These are phyloP conservation scores for Trametes versicolor DNA, from an alignment of 1,284 basidiomycete genomes.

Conservation along the genomic window DNA sequence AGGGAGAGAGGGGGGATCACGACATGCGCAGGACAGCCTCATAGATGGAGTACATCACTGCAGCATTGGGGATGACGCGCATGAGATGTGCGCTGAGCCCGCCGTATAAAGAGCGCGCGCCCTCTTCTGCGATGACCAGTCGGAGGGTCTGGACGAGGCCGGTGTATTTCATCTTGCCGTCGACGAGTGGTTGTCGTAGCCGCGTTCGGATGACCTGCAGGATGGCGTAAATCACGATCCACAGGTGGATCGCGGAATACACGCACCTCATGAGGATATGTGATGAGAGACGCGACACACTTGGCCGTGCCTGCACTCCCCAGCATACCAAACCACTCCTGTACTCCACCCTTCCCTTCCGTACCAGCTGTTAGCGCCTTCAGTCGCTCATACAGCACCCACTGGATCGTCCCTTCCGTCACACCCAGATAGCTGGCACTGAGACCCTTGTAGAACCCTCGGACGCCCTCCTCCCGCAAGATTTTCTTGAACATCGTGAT, in stretches of 20 bases:
- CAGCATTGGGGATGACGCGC: slow-evolving; percentile 97
- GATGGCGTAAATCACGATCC: background rate
- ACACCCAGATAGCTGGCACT: slow-evolving; percentile 97
- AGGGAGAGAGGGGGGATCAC: slow-evolving; percentile 12
- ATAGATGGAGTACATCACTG: slow-evolving; percentile 94
- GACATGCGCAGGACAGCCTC: slow-evolving; percentile 77
- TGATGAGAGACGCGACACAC: slow-evolving; percentile 91
- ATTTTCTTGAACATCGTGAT: slow-evolving; percentile 78
- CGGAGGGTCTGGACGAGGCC: slow-evolving; percentile 89
- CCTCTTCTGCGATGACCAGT: slow-evolving; percentile 92
- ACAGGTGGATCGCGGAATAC: background rate
- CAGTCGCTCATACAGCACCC: slow-evolving; percentile 93
- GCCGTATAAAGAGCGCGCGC: slow-evolving; percentile 86
- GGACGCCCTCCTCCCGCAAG: slow-evolving; percentile 82
- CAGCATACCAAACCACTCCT: slow-evolving; percentile 84
- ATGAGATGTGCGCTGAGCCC: slow-evolving; percentile 96
- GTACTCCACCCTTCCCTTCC: slow-evolving; percentile 63
- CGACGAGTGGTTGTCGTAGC: slow-evolving; percentile 84
- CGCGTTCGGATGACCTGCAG: slow-evolving; percentile 89
- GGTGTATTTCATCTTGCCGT: slow-evolving; percentile 86
- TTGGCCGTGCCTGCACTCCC: slow-evolving; percentile 95
- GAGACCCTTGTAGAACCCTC: slow-evolving; percentile 94
- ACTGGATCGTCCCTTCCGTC: slow-evolving; percentile 97
- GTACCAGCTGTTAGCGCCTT: slow-evolving; percentile 69
- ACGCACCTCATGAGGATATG: slow-evolving; percentile 95